Evolutionary conservation across 495 filamentous ascomycete species (phyloP).

Genomic region (Cairneyella variabilis): DNA sequence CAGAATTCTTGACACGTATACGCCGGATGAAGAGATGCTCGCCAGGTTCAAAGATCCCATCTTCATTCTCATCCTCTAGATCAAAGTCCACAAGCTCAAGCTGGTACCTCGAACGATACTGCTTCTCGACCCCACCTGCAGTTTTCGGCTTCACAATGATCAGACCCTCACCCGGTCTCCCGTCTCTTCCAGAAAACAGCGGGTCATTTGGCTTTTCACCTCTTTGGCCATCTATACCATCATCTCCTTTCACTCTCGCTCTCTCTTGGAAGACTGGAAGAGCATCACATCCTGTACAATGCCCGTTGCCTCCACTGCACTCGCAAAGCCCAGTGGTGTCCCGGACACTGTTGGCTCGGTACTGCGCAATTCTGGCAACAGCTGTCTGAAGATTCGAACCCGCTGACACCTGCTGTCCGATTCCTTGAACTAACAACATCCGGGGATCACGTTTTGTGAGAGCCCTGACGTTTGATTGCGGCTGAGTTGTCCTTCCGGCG

Average conservation of each 20-base stretch:
- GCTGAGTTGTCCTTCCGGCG: conserved; percentile 3
- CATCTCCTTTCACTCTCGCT: not conserved
- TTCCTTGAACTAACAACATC: not conserved
- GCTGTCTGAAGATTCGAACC: not conserved
- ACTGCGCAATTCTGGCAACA: conserved; percentile 3
- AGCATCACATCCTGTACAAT: conserved; percentile 9
- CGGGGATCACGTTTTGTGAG: not conserved
- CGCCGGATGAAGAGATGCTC: conserved; percentile 38
- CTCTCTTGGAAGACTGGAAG: conserved; percentile 1
- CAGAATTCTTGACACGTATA: conserved; percentile 36
- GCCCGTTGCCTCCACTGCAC: conserved; percentile 7
- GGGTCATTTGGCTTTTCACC: not conserved
- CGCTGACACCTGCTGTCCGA: not conserved
- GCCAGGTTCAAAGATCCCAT: conserved; percentile 43
- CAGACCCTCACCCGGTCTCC: not conserved
- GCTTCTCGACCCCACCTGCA: not conserved
- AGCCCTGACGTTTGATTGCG: not conserved
- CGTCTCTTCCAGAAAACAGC: conserved; percentile 2
- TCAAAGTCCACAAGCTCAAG: conserved; percentile 32
- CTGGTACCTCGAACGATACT: conserved; percentile 7
- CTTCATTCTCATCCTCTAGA: conserved; percentile 37
- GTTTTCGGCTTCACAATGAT: conserved; percentile 9
- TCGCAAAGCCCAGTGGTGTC: conserved; percentile 8
- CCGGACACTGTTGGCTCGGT: not conserved
- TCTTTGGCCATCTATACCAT: not conserved